phyloP scores from a whole-genome alignment of 2,329 filamentous ascomycete genomes.

The Herpotrichia juniperi region DNA sequence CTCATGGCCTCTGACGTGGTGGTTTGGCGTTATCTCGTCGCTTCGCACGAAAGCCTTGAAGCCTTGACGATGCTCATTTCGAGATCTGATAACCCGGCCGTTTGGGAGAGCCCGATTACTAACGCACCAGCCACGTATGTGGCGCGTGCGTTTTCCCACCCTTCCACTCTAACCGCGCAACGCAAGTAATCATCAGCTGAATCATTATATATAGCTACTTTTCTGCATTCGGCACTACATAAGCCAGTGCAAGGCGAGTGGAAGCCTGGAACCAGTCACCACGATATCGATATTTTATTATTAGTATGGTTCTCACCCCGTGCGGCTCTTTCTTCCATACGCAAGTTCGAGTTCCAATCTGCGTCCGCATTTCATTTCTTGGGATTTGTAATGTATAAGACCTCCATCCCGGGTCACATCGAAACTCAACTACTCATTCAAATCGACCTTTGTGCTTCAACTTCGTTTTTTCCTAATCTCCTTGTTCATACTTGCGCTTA shows the following conservation, averaged over 20 bases:
- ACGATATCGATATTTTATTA: constrained; percentile 2
- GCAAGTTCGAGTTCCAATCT: neutral
- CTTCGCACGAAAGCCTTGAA: constrained; percentile 4
- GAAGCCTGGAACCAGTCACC: neutral
- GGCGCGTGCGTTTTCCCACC: neutral
- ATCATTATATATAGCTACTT: constrained; percentile 10
- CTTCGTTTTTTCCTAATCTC: no score
- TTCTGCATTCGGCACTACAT: constrained; percentile 1
- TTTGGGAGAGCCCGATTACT: neutral
- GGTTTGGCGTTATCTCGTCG: neutral
- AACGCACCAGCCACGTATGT: neutral
- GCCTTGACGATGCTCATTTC: neutral
- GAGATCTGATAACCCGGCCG: neutral
- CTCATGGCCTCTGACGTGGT: constrained; percentile 28
- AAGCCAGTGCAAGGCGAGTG: neutral
- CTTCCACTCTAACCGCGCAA: neutral
- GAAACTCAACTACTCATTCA: no score
- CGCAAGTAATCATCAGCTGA: constrained; percentile 7
- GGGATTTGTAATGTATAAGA: no score
- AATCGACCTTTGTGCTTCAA: no score
- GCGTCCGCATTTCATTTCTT: no score
- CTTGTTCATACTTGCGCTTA: no score
- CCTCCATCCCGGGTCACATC: no score
- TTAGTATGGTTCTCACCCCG: constrained; percentile 6
- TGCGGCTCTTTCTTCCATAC: constrained; percentile 1